These are phyloP conservation scores for Penicillium dipodomyicola DNA, from an alignment of 495 filamentous ascomycete genomes.

Conservation along the genomic window DNA sequence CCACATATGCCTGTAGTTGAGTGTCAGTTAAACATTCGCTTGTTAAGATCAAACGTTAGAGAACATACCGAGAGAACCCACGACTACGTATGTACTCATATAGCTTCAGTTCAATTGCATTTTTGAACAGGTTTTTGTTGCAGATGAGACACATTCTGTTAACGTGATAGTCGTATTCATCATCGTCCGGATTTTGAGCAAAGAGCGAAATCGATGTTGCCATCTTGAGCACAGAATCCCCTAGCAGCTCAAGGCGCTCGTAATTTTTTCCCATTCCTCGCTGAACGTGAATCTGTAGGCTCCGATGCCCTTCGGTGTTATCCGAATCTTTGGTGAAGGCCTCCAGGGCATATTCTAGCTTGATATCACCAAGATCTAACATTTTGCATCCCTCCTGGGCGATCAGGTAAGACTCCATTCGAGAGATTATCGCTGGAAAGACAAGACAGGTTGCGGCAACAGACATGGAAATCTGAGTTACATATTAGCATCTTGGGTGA, in stretches of 20 bases:
- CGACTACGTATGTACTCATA: conserved; percentile 79
- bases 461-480: conserved; percentile 57
- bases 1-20: conserved; percentile 52
- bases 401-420: conserved; percentile 79
- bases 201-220: conserved; percentile 86
- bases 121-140: conserved; percentile 84
- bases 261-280: conserved; percentile 96
- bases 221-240: conserved; percentile 94
- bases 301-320: conserved; percentile 75
- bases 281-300: conserved; percentile 70
- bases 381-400: conserved; percentile 67
- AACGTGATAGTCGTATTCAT: conserved; percentile 88
- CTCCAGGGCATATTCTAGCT: conserved; percentile 72
- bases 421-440: conserved; percentile 80
- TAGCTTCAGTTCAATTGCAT: conserved; percentile 60
- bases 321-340: conserved; percentile 94
- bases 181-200: conserved; percentile 66
- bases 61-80: conserved; percentile 67
- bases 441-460: conserved; percentile 64
- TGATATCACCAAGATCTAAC: conserved; percentile 56
- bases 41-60: not conserved
- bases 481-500: not conserved
- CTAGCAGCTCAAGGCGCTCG: conserved; percentile 90
- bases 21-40: conserved; percentile 5
- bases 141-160: conserved; percentile 88